Conservation (phyloP, 2,329 filamentous ascomycete genomes). For the Pseudogymnoascus sp. region DNA sequence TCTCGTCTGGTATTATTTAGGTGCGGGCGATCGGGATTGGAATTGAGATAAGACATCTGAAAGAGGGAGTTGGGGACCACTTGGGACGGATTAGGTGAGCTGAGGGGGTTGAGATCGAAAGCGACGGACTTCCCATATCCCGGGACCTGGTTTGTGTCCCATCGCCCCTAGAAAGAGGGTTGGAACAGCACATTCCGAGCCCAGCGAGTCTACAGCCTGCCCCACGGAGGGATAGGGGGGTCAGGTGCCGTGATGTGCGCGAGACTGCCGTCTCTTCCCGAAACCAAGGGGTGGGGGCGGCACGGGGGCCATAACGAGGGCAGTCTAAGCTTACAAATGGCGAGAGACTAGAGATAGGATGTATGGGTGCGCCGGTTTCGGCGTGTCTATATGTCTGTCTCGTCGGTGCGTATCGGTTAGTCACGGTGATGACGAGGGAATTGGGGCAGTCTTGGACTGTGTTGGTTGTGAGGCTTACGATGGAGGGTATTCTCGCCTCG, state of each 20-base stretch:
- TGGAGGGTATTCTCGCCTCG: neutral
- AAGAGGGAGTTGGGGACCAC: neutral
- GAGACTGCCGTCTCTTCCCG: neutral
- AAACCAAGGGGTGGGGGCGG: neutral
- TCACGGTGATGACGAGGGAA: neutral
- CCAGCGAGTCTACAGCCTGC: too few relatives aligned
- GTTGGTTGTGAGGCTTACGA: neutral
- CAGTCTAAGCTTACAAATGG: neutral
- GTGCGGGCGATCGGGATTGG: neutral
- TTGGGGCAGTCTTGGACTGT: neutral
- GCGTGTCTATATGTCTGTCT: neutral
- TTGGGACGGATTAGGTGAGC: neutral
- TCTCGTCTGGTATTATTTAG: neutral
- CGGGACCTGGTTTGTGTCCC: neutral
- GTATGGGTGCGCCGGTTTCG: neutral
- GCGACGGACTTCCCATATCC: neutral
- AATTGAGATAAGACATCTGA: neutral
- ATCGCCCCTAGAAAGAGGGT: neutral
- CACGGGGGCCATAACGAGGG: neutral
- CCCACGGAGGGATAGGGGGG: neutral
- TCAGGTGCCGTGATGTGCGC: neutral
- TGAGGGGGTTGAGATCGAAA: neutral
- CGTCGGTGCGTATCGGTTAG: neutral
- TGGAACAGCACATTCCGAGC: neutral
- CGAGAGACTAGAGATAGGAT: neutral